Conservation (phyloP, 305 asterid genomes). For the Rubia balearica region DNA sequence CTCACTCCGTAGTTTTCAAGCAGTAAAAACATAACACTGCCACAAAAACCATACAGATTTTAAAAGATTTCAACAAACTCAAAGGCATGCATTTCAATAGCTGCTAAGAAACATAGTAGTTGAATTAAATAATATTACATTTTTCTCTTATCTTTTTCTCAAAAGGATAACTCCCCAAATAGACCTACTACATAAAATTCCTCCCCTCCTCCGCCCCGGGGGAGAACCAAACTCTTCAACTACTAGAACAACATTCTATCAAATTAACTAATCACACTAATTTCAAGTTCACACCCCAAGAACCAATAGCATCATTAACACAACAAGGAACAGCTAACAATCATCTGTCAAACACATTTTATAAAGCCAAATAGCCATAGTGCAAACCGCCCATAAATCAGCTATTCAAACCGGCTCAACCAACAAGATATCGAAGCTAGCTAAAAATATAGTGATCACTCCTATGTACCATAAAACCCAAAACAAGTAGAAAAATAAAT, state of each 20-base stretch:
- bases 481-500: not conserved
- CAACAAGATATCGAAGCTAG: not conserved
- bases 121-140: too few species aligned
- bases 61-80: slow-evolving; percentile 16
- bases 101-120: not conserved
- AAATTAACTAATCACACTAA: not conserved
- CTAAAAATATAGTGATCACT: not conserved
- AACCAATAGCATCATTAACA: not conserved
- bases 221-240: not conserved
- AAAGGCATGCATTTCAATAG: slow-evolving; percentile 1
- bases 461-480: not conserved
- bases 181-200: not conserved
- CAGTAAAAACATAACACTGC: slow-evolving; percentile 83
- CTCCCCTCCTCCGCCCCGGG: not conserved
- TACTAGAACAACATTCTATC: not conserved
- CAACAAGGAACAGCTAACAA: not conserved
- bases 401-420: too few species aligned
- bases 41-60: slow-evolving; percentile 17
- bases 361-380: not conserved
- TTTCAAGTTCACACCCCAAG: not conserved
- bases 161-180: not conserved
- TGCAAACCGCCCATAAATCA: not conserved
- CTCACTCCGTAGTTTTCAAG: slow-evolving; percentile 98
- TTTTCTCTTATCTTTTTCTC: not conserved
- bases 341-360: not conserved